These are phyloP conservation scores for Umbellularia californica DNA, from an alignment of 164 flowering plant genomes.

Conservation along the genomic window DNA sequence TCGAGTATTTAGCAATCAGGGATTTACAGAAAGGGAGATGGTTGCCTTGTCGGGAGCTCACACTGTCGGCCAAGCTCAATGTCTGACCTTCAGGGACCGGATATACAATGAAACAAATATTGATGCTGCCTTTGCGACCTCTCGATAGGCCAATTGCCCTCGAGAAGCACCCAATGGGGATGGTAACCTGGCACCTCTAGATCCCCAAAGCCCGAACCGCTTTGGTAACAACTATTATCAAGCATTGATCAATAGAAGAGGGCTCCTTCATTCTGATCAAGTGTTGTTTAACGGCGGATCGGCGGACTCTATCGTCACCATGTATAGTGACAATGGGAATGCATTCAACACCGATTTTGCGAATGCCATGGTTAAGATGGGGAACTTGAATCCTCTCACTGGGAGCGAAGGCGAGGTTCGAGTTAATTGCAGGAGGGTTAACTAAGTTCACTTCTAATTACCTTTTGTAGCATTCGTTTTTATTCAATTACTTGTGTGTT, in stretches of 20 bases:
- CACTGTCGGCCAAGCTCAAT: slow-evolving; percentile 39
- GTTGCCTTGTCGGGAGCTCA: slow-evolving; percentile 51
- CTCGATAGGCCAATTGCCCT: slow-evolving; percentile 29
- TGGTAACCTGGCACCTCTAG: slow-evolving; percentile 31
- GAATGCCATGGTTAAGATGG: slow-evolving; percentile 31
- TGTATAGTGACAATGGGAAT: slow-evolving; percentile 8
- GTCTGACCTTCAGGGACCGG: slow-evolving; percentile 23
- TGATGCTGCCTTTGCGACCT: slow-evolving; percentile 25
- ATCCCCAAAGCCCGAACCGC: slow-evolving; percentile 21
- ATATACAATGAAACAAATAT: slow-evolving; percentile 38
- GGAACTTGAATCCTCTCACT: slow-evolving; percentile 23
- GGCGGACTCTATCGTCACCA: slow-evolving; percentile 18
- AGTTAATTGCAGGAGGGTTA: slow-evolving; percentile 13
- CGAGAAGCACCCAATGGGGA: slow-evolving; percentile 4
- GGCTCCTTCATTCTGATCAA: slow-evolving; percentile 40
- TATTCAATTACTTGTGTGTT: not conserved
- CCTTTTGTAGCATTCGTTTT: not conserved
- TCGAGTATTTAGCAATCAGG: slow-evolving; percentile 21
- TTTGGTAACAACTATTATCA: slow-evolving; percentile 30
- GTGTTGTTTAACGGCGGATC: slow-evolving; percentile 23
- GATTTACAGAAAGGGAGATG: slow-evolving; percentile 32
- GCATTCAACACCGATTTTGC: slow-evolving; percentile 26
- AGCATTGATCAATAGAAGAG: slow-evolving; percentile 22
- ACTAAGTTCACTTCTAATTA: not conserved
- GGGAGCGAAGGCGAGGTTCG: slow-evolving; percentile 23